Conservation (phyloP, 768 basidiomycete species). For the Podaxis pistillaris region DNA sequence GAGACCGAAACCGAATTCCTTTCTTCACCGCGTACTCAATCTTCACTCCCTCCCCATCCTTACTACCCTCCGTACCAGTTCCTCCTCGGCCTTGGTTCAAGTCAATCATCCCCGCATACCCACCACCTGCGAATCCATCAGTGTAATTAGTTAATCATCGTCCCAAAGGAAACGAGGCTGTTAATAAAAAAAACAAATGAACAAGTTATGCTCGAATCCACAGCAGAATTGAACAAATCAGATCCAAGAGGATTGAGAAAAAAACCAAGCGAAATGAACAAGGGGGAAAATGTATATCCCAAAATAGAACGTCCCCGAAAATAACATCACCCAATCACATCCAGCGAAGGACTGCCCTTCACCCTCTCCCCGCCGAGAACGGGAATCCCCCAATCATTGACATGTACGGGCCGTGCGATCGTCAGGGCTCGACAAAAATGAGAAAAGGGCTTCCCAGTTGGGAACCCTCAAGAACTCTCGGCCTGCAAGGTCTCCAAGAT, state of each 20-base stretch:
- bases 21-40: not conserved
- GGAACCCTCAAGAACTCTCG: not conserved
- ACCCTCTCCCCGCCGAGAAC: not conserved
- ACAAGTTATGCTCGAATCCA: not conserved
- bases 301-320: not conserved
- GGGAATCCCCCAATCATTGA: not conserved
- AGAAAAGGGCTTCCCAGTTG: slow-evolving; percentile 10
- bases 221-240: too few species aligned
- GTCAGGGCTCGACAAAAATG: slow-evolving; percentile 12
- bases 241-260: not conserved
- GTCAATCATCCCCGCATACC: slow-evolving; percentile 7
- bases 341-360: not conserved
- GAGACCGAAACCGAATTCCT: not conserved
- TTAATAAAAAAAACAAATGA: not conserved
- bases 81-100: not conserved
- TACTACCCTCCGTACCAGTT: not conserved
- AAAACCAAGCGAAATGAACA: not conserved
- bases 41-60: not conserved
- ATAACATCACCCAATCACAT: not conserved
- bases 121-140: not conserved
- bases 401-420: not conserved
- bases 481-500: not conserved
- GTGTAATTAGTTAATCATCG: not conserved
- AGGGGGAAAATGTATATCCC: not conserved
- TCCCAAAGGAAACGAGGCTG: not conserved